Conservation (phyloP, 2,329 filamentous ascomycete species). For the Pyrenophora graminea region DNA sequence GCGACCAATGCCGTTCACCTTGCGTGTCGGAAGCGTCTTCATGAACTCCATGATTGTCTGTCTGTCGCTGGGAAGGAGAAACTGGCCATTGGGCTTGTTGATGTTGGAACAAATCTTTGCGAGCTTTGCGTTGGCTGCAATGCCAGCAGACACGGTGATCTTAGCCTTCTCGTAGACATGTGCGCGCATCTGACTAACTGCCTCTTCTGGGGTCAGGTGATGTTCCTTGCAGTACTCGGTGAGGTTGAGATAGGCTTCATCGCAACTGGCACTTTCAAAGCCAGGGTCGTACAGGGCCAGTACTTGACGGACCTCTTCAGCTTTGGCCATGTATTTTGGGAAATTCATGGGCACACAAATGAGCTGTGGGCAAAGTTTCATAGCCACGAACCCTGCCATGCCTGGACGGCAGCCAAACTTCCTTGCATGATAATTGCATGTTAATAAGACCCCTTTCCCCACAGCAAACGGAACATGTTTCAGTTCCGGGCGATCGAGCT, state of each 20-base stretch:
- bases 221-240: constrained; percentile 78
- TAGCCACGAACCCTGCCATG: constrained; percentile 95
- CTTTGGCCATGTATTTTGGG: constrained; percentile 88
- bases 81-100: constrained; percentile 97
- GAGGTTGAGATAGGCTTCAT: constrained; percentile 95
- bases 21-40: constrained; percentile 78
- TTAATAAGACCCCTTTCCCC: constrained; percentile 71
- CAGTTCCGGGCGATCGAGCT: constrained; percentile 73
- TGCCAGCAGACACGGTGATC: constrained; percentile 91
- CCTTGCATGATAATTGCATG: constrained; percentile 85
- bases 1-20: constrained; percentile 92
- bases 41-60: constrained; percentile 82
- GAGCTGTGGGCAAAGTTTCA: constrained; percentile 87
- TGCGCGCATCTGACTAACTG: constrained; percentile 74
- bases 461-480: constrained; percentile 89
- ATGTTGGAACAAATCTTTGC: constrained; percentile 95
- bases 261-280: constrained; percentile 92
- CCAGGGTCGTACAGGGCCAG: constrained; percentile 85
- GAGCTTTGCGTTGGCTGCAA: constrained; percentile 88
- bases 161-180: constrained; percentile 76
- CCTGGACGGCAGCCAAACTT: constrained; percentile 90
- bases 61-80: constrained; percentile 72
- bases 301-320: constrained; percentile 80
- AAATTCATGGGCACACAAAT: constrained; percentile 84
- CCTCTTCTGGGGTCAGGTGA: constrained; percentile 69